Base-by-base conservation (phyloP, 257 asterid genomes). In the Solanum appendiculatum region DNA sequence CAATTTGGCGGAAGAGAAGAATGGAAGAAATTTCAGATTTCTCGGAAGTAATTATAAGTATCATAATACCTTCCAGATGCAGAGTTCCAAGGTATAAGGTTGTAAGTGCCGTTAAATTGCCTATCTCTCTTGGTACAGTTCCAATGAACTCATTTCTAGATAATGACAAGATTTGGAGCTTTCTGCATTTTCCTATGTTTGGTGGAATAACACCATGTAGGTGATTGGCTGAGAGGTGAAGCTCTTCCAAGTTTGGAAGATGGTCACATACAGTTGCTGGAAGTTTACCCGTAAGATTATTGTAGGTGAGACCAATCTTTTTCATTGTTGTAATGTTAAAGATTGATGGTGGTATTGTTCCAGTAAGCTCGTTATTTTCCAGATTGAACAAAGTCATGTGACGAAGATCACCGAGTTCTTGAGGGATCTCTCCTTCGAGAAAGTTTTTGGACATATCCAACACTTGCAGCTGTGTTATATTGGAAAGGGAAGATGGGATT, bases 171-270 rank as follows among this genome's bases (percentile, higher is more conserved):
- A 69, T 16, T 69, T 69, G 6, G 1, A 69, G 42, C 42, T 69
- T 33, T 31, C 21, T 31, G 40, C 86, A 81, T 64, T 90, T 90
- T 81, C 77, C 87, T 39, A 90, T 64, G 70, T 73, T 83, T 21
- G 70, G 58, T 10, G 92, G 91, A 60, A 90, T 84, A 5, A 66
- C 36, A 7, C 90, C 91, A 9, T 46, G 33, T n/a, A 90, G 66
- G 37, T 86, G 0, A 16, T 27, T 78, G 10, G 3, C 0, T 5
- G 78, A 1, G 23, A 90, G 66, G 37, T 0, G 9, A 2, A 90
- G 86, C 4, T 11, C 21, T 86, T 78, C 40, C 3, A 44, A 88
- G 86, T 56, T 84, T 84, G 60, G 88, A 89, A 6, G 85, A 31
- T 12, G 13, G 4, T 77, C 63, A 40, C 92, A 90, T 64, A 90